Conservation (phyloP, 2,329 filamentous ascomycete species). For the Fusarium sp. region DNA sequence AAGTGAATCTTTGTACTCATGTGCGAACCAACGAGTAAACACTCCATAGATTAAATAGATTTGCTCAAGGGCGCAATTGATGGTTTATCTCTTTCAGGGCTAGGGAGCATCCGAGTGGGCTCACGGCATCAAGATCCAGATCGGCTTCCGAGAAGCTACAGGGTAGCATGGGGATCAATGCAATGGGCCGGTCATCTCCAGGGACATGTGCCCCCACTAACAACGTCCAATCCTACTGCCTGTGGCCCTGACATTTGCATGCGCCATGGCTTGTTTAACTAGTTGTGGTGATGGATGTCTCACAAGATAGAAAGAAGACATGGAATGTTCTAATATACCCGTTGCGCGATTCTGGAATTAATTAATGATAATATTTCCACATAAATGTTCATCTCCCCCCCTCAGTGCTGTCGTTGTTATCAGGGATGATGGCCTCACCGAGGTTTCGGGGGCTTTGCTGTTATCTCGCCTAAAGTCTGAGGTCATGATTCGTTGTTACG, state of each 20-base stretch:
- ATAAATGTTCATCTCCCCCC: not conserved
- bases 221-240: slow-evolving; percentile 21
- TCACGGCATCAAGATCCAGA: too few species aligned
- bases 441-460: slow-evolving; percentile 5
- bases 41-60: too few species aligned
- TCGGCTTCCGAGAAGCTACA: too few species aligned
- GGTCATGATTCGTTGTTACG: slow-evolving; percentile 34
- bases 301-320: slow-evolving; percentile 8
- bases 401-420: not conserved
- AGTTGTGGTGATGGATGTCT: slow-evolving; percentile 19
- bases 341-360: not conserved
- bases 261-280: slow-evolving; percentile 17
- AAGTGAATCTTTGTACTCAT: not conserved
- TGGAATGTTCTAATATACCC: slow-evolving; percentile 6
- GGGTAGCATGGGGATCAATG: too few species aligned
- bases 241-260: slow-evolving; percentile 32
- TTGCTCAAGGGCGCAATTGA: too few species aligned
- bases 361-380: not conserved
- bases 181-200: too few species aligned
- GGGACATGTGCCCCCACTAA: slow-evolving; percentile 15
- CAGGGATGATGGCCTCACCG: slow-evolving; percentile 5
- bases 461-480: slow-evolving; percentile 32
- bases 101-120: too few species aligned
- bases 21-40: too few species aligned
- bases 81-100: too few species aligned